Conservation (phyloP, 129 eudicot species). For the Centaurea solstitialis region DNA sequence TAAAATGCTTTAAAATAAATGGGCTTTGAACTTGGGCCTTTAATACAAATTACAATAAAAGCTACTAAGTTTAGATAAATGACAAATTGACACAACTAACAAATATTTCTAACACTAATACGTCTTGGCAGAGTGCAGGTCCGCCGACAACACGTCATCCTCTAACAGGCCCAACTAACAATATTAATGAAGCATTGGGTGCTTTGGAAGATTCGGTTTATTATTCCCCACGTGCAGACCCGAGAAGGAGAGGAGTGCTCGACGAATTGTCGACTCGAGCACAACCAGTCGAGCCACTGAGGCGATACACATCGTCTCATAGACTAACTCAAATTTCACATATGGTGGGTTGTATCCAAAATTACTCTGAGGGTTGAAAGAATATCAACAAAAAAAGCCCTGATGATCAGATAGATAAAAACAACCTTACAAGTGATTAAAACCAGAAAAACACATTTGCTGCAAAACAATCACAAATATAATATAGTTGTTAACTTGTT, state of each 20-base stretch:
- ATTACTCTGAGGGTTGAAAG: conserved; percentile 4
- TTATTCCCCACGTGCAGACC: conserved; percentile 28
- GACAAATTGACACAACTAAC: too few species aligned
- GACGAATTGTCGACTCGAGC: conserved; percentile 35
- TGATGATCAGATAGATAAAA: conserved; percentile 51
- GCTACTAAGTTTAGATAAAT: too few species aligned
- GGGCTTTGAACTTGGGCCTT: too few species aligned
- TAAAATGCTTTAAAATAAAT: too few species aligned
- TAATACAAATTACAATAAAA: too few species aligned
- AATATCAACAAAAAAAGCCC: conserved; percentile 74
- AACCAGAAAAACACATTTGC: not conserved
- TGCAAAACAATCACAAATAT: not conserved
- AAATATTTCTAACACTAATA: conserved; percentile 9
- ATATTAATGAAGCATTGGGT: conserved; percentile 31
- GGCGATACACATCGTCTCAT: conserved; percentile 29
- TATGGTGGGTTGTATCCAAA: conserved; percentile 23
- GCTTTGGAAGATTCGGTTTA: conserved; percentile 32
- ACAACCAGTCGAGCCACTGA: conserved; percentile 33
- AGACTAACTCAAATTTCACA: conserved; percentile 19
- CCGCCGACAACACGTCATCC: conserved; percentile 24
- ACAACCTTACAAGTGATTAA: not conserved
- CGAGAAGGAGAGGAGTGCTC: conserved; percentile 38
- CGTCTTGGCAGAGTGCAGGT: conserved; percentile 3
- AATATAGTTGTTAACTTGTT: too few species aligned
- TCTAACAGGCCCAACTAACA: conserved; percentile 21